Evolutionary conservation across 2,329 filamentous ascomycete species (phyloP), one percentile per base, ranked within the genome.

Genomic region (Stromatinia cepivora): DNA sequence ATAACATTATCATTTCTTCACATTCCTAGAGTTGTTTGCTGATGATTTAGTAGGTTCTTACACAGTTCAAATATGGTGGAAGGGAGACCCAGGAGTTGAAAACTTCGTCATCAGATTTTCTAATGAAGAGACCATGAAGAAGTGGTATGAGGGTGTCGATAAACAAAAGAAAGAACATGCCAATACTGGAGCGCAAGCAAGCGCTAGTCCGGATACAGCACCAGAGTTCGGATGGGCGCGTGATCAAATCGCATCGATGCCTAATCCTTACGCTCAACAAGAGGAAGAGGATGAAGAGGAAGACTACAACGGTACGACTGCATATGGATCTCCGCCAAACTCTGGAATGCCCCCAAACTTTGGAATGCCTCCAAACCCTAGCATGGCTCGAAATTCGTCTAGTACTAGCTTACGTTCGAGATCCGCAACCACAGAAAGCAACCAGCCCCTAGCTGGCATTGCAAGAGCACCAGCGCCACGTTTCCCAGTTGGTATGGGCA

Each of bases 41-140:
- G 75, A 83, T 73, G 53, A 15, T 8, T 50, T 65, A 64, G 17
- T 76, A 95, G 93, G 93, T 61, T 94, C 92, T 15, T 97, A 98
- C 78, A 94, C 92, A 2, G 92, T 97, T 71, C 94, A 98, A 78
- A 98, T 99, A 69, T 97, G 94, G 85, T 99, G 95, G 95, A 98
- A 95, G 81, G 94, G 94, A 46, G 94, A 98, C 73, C 93, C 94
- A 0, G 93, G 92, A 5, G 93, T 97, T 45, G 94, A 99, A 78
- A 97, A 96, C 77, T 98, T 99, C 79, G 90, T 94, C 76, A 97
- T 99, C 78, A 92, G 92, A 74, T 98, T 97, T 79, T 86, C 88
- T 64, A 95, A 94, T 71, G 95, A 99, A 79, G 93, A 97, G 74
- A 88, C 86, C 20, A 93, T 98, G 89, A 94, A 91, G 80, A 97